These are phyloP conservation scores for Colletotrichum sp. DNA, from an alignment of 2,329 filamentous ascomycete genomes.

Conservation along the genomic window DNA sequence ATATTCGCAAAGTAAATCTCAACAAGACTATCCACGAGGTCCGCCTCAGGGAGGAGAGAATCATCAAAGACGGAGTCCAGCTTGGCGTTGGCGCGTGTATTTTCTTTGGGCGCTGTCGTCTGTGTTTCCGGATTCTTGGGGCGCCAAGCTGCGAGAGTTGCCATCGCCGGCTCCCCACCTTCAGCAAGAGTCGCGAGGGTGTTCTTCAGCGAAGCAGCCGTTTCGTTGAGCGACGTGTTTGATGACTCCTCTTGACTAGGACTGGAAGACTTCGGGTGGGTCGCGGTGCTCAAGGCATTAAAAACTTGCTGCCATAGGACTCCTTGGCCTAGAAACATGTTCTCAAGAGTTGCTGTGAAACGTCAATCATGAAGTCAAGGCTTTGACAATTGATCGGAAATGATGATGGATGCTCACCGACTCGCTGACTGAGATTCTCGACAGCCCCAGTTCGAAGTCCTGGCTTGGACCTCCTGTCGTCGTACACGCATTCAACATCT, in stretches of 20 bases:
- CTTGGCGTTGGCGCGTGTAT: background rate
- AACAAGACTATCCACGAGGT: constrained; percentile 36
- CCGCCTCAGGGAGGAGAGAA: constrained; percentile 26
- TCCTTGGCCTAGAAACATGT: constrained; percentile 43
- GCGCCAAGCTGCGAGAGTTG: background rate
- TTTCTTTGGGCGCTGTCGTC: background rate
- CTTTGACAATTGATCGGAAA: background rate
- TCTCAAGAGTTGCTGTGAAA: constrained; percentile 30
- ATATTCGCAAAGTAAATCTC: constrained; percentile 39
- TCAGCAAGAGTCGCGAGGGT: constrained; percentile 21
- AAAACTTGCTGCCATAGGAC: constrained; percentile 39
- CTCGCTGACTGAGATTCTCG: constrained; percentile 36
- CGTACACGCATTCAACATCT: constrained; percentile 36
- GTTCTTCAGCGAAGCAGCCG: constrained; percentile 24
- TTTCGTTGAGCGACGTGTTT: constrained; percentile 21
- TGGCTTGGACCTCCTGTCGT: constrained; percentile 34
- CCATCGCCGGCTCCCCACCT: background rate
- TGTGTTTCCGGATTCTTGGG: background rate
- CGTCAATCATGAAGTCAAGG: constrained; percentile 21
- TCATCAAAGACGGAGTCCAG: background rate
- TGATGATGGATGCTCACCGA: background rate
- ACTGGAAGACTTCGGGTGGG: background rate
- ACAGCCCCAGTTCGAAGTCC: constrained; percentile 38
- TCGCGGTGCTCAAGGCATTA: constrained; percentile 6
- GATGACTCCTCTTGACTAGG: background rate